Evolutionary conservation across 495 filamentous ascomycete genomes (phyloP).

Genomic region (Penicillium subrubescens): DNA sequence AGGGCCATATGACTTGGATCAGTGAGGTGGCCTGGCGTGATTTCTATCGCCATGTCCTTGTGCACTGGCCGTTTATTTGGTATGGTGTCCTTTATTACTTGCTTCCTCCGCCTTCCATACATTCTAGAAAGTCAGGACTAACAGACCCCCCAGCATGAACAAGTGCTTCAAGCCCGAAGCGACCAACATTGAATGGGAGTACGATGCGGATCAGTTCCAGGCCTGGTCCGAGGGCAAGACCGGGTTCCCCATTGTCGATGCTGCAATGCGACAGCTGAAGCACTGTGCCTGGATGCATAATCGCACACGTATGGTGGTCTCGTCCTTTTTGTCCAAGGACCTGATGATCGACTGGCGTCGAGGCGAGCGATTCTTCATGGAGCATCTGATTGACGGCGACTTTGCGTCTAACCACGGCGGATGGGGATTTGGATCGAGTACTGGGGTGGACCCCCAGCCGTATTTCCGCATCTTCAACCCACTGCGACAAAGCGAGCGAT

Average conservation of each 20-base stretch:
- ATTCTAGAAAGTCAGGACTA: not conserved
- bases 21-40: conserved; percentile 90
- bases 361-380: conserved; percentile 89
- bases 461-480: conserved; percentile 95
- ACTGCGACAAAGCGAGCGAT: conserved; percentile 81
- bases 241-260: conserved; percentile 87
- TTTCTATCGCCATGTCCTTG: conserved; percentile 89
- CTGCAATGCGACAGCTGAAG: conserved; percentile 83
- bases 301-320: conserved; percentile 83
- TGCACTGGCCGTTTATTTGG: conserved; percentile 88
- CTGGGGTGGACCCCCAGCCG: conserved; percentile 88
- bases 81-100: conserved; percentile 33
- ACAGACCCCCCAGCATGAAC: conserved; percentile 65
- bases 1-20: conserved; percentile 77
- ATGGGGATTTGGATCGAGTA: conserved; percentile 81
- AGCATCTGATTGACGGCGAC: conserved; percentile 85
- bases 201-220: conserved; percentile 64
- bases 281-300: conserved; percentile 85
- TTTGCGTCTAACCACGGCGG: conserved; percentile 92
- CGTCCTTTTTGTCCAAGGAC: conserved; percentile 86
- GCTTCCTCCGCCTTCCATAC: not conserved
- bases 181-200: conserved; percentile 82
- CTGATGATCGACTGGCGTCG: conserved; percentile 88
- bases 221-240: conserved; percentile 79
- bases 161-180: conserved; percentile 91